Base-by-base conservation (phyloP, 192 early-diverging fungal genomes). In the Geranomyces michiganensis region DNA sequence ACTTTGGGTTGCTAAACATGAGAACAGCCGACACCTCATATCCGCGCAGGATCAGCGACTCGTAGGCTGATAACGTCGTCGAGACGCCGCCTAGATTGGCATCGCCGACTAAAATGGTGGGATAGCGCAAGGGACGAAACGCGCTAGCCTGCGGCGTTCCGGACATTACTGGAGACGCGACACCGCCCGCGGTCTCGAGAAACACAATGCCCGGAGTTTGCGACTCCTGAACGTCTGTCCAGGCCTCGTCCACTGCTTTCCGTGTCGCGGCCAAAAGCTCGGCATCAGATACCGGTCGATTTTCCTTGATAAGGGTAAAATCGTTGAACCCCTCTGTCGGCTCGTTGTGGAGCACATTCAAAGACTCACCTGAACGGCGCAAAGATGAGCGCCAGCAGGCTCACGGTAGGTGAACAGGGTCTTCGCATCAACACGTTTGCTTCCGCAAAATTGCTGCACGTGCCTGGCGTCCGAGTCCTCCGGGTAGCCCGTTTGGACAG, bases 401-500 rank as follows among this genome's bases (percentile, higher is more conserved):
- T 93, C 89, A 7, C 77, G 78, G 79, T 90, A 94, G 5, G 82
- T 81, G 60, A 83, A 92, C 12, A 92, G 70, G 9, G 83, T 81
- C 8, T 68, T 71, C 22, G 87, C 70, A 12, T 68, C 71, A 9
- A 84, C 72, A 1, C 36, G 3, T 10, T 41, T n/a, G n/a, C 72
- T 75, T 3, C 77, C 71, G 0, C 76, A 76, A 45, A 73, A 88
- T 26, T 69, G 76, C 65, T 85, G 73, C 24, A 90, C 90, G 71
- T 89, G 87, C 82, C 86, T 82, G 45, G 86, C 85, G 78, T 94
- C 92, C 44, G 85, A 86, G 76, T 93, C 92, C 7, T 75, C 76
- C 9, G 92, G 92, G 77, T 84, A 94, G 0, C 91, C 92, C 12
- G 92, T 94, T 77, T 94, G 92, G 2, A 94, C 84, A 0, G 92